These are phyloP conservation scores for Diutina scorzettiae DNA, from an alignment of 1,139 yeast species.

Conservation along the genomic window DNA sequence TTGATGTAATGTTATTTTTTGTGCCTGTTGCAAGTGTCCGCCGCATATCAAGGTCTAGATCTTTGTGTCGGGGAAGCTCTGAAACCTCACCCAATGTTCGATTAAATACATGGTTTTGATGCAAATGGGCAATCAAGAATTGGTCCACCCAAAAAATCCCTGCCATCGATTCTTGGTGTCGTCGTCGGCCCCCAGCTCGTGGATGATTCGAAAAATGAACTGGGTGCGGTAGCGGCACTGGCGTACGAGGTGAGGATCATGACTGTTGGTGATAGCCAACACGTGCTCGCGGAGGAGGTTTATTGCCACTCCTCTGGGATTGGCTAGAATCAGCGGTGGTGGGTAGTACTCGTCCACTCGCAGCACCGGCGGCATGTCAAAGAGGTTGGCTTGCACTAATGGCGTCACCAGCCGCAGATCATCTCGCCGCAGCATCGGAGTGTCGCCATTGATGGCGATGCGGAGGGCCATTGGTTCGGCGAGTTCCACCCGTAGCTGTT, in stretches of 20 bases:
- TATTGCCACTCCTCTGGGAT: not conserved
- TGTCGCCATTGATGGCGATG: not conserved
- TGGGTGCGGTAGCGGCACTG: not conserved
- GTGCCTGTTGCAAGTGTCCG: too few species aligned
- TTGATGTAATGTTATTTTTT: too few species aligned
- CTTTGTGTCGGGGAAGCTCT: too few species aligned
- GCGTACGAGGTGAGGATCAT: not conserved
- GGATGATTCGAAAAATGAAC: slow-evolving; percentile 8
- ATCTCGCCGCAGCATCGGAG: not conserved
- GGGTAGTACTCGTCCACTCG: slow-evolving; percentile 3
- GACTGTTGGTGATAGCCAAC: not conserved
- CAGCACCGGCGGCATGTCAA: not conserved
- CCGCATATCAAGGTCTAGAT: too few species aligned
- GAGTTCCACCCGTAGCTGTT: not conserved
- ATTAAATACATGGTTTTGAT: too few species aligned
- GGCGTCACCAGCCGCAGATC: not conserved
- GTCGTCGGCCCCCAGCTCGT: slow-evolving; percentile 7
- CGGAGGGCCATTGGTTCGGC: not conserved
- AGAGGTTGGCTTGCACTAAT: not conserved
- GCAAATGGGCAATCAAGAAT: not conserved
- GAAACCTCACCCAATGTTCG: too few species aligned
- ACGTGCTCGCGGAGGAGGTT: not conserved
- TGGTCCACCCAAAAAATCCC: slow-evolving; percentile 9
- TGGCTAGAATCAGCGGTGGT: not conserved
- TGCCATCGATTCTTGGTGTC: slow-evolving; percentile 9